Base-by-base conservation (phyloP, 192 early-diverging fungal genomes). In the Mortierella alpina region DNA sequence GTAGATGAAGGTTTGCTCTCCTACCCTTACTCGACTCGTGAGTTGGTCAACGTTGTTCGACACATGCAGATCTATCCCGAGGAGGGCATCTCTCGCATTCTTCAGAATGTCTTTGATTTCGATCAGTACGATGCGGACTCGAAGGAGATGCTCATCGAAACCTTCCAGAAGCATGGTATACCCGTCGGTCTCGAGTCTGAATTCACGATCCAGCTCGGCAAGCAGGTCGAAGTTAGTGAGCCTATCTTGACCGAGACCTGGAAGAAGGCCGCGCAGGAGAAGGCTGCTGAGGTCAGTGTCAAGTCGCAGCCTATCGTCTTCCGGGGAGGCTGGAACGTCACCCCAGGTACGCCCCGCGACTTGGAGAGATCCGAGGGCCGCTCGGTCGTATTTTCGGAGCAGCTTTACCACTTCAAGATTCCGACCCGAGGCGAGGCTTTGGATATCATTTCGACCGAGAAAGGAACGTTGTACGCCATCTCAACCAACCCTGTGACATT, bases 31-130 rank as follows among this genome's bases (percentile, higher is more conserved):
- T 95, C 94, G 13, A 89, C 91, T 17, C 88, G 94, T 66, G 94
- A 95, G 70, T 70, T 95, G 31, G 90, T 95, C 12, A 93, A 94
- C 58, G 85, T 95, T 60, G 93, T 93, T 15, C 84, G 85, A 58
- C 94, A 95, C 73, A 86, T 93, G 86, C 88, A 94, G 75, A 73
- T 88, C 66, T 95, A 90, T 64, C 89, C 90, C 31, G 88, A 91
- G 45, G 93, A 95, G 61, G 85, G 88, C 22, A 86, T 94, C 47
- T 88, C 90, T 20, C 84, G 87, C 39, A 89, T 91, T 20, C 79
- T 95, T 9, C 87, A 90, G 58, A 95, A 95, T 64, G 92, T 95
- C 0, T 93, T 95, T 82, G 94, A 95, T 72, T 94, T 94, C 75
- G 94, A 95, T 79, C 87, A 93, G 68, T 90, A 93, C 52, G 88